A percentile compares a stretch with the other conserved stretches of the same genome.
These are phyloP conservation scores for Capsicum pubescens DNA, from an alignment of 257 asterid genomes.

Conservation along the genomic window DNA sequence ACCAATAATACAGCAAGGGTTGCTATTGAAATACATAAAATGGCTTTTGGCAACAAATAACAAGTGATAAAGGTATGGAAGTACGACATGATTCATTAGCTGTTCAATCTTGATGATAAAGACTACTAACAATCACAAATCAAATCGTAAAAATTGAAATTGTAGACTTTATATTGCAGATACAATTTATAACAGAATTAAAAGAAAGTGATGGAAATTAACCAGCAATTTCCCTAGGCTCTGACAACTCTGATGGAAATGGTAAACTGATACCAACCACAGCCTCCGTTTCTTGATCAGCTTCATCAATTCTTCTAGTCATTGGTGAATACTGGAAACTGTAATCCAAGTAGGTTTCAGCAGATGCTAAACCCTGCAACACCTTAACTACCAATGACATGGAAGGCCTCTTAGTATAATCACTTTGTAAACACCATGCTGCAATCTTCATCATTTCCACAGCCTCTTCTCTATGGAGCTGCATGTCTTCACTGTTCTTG, in stretches of 20 bases:
- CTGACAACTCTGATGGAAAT: conserved; percentile 29
- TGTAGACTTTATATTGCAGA: neutral
- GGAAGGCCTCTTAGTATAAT: conserved; percentile 40
- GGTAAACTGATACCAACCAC: neutral
- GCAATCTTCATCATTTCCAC: conserved; percentile 37
- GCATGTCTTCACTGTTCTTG: conserved; percentile 16
- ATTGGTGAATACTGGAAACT: neutral
- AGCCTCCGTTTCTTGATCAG: neutral
- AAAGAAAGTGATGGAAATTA: neutral
- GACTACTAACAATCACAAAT: neutral
- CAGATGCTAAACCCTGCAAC: conserved; percentile 32
- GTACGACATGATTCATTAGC: neutral
- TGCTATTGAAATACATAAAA: neutral
- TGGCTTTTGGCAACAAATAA: neutral
- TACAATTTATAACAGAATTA: neutral
- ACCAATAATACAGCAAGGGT: neutral
- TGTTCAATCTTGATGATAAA: neutral
- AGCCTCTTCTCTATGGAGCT: conserved; percentile 29
- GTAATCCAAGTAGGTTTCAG: conserved; percentile 28
- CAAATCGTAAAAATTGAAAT: neutral
- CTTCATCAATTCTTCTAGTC: neutral
- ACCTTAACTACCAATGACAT: conserved; percentile 40
- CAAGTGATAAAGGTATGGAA: neutral
- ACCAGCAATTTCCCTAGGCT: conserved; percentile 24
- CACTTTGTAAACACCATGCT: conserved; percentile 39